These are phyloP conservation scores for Tetrapyrgos nigripes DNA, from an alignment of 1,284 basidiomycete species.

Conservation along the genomic window DNA sequence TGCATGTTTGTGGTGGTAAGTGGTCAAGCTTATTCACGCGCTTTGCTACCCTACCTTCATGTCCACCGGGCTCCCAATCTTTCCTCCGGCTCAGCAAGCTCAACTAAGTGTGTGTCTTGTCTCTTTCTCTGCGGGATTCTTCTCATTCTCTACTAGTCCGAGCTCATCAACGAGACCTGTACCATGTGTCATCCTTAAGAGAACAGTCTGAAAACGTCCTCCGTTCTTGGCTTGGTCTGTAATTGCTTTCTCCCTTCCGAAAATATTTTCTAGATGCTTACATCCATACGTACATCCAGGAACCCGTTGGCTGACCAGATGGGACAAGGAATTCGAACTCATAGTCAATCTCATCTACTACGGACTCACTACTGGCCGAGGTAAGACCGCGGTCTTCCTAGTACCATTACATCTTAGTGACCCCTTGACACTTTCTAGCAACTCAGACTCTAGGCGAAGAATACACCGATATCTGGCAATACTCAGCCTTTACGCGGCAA, in stretches of 20 bases:
- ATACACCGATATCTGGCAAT: conserved; percentile 88
- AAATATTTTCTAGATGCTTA: background rate
- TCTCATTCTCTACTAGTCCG: conserved; percentile 60
- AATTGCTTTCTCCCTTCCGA: background rate
- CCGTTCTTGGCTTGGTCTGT: conserved; percentile 79
- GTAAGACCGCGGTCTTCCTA: conserved; percentile 43
- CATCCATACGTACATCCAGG: conserved; percentile 50
- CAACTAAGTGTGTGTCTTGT: conserved; percentile 74
- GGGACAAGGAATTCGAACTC: conserved; percentile 83
- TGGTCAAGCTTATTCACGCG: conserved; percentile 1
- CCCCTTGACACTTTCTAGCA: conserved; percentile 46
- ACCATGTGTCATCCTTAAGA: conserved; percentile 76
- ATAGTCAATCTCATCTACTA: conserved; percentile 77
- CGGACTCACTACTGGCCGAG: conserved; percentile 77
- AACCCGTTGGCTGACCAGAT: conserved; percentile 84
- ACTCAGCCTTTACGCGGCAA: conserved; percentile 48
- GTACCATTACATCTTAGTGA: background rate
- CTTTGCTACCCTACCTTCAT: background rate
- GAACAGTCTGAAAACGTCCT: conserved; percentile 81
- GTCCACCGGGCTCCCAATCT: conserved; percentile 43
- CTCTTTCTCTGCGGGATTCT: conserved; percentile 9
- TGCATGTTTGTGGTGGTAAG: conserved; percentile 49
- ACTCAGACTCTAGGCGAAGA: conserved; percentile 89
- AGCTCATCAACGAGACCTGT: conserved; percentile 85
- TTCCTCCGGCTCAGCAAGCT: conserved; percentile 81